Conservation (phyloP, 768 basidiomycete species). For the Infundibulicybe gibba region DNA sequence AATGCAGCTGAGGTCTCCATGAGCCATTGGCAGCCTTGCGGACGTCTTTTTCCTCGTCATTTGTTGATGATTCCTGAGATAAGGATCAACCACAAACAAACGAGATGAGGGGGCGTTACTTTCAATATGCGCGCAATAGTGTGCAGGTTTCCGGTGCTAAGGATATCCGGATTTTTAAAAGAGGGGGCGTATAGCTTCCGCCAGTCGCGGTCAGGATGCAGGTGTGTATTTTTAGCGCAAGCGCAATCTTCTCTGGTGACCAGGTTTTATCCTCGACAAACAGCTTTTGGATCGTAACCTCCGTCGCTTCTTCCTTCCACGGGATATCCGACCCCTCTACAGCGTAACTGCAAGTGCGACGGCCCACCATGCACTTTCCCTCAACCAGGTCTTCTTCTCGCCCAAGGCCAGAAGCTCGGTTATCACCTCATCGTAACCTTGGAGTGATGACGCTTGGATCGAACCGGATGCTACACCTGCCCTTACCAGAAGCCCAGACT, state of each 20-base stretch:
- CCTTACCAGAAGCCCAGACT: constrained; percentile 78
- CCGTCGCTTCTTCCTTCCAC: constrained; percentile 71
- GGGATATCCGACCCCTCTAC: constrained; percentile 52
- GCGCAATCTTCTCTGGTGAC: constrained; percentile 87
- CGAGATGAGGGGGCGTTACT: constrained; percentile 35
- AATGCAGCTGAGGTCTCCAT: constrained; percentile 92
- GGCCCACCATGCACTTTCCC: constrained; percentile 89
- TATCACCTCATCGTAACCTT: constrained; percentile 57
- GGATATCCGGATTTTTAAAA: constrained; percentile 73
- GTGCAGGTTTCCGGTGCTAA: constrained; percentile 69
- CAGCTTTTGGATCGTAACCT: constrained; percentile 43
- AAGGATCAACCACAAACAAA: constrained; percentile 7
- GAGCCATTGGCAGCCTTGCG: constrained; percentile 48
- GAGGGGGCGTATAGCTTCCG: constrained; percentile 56
- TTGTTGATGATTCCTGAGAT: constrained; percentile 46
- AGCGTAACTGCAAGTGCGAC: constrained; percentile 59
- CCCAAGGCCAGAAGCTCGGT: constrained; percentile 63
- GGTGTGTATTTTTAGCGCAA: constrained; percentile 68
- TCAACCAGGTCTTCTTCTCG: constrained; percentile 84
- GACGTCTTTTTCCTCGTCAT: constrained; percentile 52
- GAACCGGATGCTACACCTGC: constrained; percentile 50
- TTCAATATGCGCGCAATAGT: constrained; percentile 76
- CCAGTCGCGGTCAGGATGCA: constrained; percentile 66
- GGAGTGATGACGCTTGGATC: constrained; percentile 50
- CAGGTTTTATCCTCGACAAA: constrained; percentile 58